Evolutionary conservation across 768 basidiomycete species (phyloP).

Genomic region (Russula emetica): DNA sequence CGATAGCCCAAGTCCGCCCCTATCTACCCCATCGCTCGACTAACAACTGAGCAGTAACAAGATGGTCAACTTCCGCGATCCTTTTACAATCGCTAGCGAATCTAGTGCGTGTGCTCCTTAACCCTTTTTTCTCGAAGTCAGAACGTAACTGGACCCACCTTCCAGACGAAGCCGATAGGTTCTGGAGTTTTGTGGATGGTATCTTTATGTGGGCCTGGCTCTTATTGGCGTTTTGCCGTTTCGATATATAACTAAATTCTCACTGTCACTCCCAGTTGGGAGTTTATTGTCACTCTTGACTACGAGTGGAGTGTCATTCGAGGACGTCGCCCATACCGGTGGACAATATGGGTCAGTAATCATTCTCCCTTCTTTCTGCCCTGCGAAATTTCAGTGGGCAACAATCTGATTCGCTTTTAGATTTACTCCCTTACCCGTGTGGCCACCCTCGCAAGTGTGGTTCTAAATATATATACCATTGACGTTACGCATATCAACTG

Average conservation of each 20-base stretch:
- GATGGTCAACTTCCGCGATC: not conserved
- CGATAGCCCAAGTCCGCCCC: not conserved
- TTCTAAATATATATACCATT: not conserved
- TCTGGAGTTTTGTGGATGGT: not conserved
- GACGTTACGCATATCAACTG: constrained; percentile 1
- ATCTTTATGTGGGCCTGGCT: not conserved
- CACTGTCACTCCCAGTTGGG: not conserved
- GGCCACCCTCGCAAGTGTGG: not conserved
- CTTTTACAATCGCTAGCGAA: not conserved
- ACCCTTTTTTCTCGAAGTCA: not conserved
- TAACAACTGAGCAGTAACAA: too few species aligned
- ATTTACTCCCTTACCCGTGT: constrained; percentile 14
- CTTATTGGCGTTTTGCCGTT: too few species aligned
- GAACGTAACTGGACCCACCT: not conserved
- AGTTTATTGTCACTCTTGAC: not conserved
- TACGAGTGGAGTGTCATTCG: not conserved
- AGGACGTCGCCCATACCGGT: constrained; percentile 2
- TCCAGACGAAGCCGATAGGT: not conserved
- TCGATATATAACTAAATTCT: not conserved
- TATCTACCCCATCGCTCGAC: not conserved
- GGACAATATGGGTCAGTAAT: constrained; percentile 18
- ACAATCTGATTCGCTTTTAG: not conserved
- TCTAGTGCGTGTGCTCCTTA: not conserved
- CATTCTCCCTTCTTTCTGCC: not conserved
- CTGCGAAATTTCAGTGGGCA: not conserved